Base-by-base conservation (phyloP, 225 moss, liverwort and hornwort genomes). In the Anthoceros angustus region DNA sequence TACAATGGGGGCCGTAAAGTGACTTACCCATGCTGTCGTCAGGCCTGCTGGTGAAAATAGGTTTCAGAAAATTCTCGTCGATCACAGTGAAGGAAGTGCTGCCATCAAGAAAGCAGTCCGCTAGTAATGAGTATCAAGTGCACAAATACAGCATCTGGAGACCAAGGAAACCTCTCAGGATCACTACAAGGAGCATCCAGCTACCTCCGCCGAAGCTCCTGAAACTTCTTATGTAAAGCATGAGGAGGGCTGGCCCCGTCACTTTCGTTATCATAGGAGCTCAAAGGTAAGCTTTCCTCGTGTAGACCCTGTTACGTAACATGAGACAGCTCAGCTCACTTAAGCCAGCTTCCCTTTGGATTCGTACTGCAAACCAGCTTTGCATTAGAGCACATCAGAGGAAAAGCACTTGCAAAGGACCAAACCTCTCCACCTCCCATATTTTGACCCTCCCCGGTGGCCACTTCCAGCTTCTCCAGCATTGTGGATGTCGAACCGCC, bases 51-150 rank as follows among this genome's bases (percentile, higher is more conserved):
- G 92, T 98, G 66, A 98, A 98, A 63, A 98, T 92, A 11, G 98
- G 98, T 70, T 81, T 89, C 83, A 98, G 69, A 72, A 92, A 98
- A 75, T 98, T 92, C 64, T 92, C 89, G 77, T 98, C 98, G 43
- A 98, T 87, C 45, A 87, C 80, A 65, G 89, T 85, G 63, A 98
- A 98, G 49, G 74, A 77, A 61, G 85, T 79, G 70, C 82, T 86
- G 69, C 82, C 82, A 77, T 70, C 0, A 23, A 70, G 66, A 80
- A n/a, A 41, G 14, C 7, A 39, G 40, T 41, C 12, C 23, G 39
- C 40, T 64, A 15, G 6, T 64, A 41, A 39, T 64, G 5, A 64
- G 20, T 10, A 24, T 1, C 21, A 55, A 15, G 18, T 55, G 50
- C 16, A 55, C 18, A 15, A 16, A 55, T 55, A 55, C 50, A 21